phyloP scores from a whole-genome alignment of 192 early-diverging fungal species.

The Nowakowskiella sp. region DNA sequence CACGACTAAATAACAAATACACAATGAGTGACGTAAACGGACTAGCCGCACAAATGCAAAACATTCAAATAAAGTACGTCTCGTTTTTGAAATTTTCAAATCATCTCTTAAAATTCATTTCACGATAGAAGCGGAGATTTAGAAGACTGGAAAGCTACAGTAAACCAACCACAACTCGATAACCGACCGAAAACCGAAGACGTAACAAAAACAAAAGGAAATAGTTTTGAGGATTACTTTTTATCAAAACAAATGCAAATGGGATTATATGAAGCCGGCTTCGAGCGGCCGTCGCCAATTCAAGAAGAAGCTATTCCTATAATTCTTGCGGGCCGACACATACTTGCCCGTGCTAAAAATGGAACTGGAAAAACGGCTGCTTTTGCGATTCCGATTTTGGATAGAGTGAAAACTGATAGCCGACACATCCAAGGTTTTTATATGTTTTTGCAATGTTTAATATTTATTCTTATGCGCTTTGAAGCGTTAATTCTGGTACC shows the following conservation, averaged over 20 bases:
- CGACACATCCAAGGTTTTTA: conserved; percentile 69
- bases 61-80: neutral
- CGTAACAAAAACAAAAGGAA: conserved; percentile 95
- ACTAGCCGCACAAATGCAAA: neutral
- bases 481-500: conserved; percentile 90
- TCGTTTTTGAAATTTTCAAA: neutral
- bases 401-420: conserved; percentile 84
- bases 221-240: conserved; percentile 99
- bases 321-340: conserved; percentile 89
- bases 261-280: conserved; percentile 98
- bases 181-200: conserved; percentile 92
- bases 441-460: neutral
- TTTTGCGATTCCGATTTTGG: conserved; percentile 92
- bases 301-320: conserved; percentile 99
- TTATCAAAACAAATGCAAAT: conserved; percentile 93
- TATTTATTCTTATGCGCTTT: no score
- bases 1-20: neutral
- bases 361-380: conserved; percentile 93
- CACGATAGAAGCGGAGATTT: neutral
- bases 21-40: neutral
- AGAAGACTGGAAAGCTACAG: conserved; percentile 63
- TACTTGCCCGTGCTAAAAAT: conserved; percentile 94
- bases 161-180: conserved; percentile 78
- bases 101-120: neutral
- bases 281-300: conserved; percentile 95